These are phyloP conservation scores for Sphagnum tenellum DNA, from an alignment of 225 moss, liverwort and hornwort genomes.

Conservation along the genomic window DNA sequence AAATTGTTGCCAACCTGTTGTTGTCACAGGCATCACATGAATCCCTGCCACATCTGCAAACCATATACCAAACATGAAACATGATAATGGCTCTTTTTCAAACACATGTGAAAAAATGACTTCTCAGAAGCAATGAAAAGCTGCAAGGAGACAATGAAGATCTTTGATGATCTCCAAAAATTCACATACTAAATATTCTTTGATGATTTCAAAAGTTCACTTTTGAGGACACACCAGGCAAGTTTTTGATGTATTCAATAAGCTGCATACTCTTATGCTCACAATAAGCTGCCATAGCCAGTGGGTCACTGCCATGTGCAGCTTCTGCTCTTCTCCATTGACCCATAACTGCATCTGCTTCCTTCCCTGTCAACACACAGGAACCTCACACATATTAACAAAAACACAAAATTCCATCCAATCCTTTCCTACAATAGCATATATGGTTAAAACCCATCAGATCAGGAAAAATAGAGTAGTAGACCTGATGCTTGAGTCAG, in stretches of 20 bases:
- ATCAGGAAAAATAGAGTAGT: not conserved
- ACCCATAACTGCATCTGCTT: constrained; percentile 47
- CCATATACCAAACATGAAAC: not conserved
- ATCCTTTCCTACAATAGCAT: too few species aligned
- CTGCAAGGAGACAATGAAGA: too few species aligned
- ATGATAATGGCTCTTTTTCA: too few species aligned
- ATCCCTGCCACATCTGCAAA: constrained; percentile 32
- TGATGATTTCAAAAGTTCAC: too few species aligned
- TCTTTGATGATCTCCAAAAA: too few species aligned
- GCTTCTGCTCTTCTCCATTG: constrained; percentile 37
- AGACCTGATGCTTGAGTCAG: constrained; percentile 55
- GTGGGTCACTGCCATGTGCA: constrained; percentile 15
- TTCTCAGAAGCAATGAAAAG: too few species aligned
- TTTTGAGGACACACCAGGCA: constrained; percentile 30
- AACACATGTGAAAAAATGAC: too few species aligned
- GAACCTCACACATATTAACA: not conserved
- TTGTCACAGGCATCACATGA: constrained; percentile 34
- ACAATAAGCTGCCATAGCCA: constrained; percentile 28
- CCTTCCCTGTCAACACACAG: constrained; percentile 21
- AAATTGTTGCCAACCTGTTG: constrained; percentile 28
- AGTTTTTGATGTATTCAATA: constrained; percentile 30
- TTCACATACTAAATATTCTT: too few species aligned
- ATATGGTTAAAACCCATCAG: too few species aligned
- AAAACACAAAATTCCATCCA: not conserved
- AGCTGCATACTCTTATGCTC: constrained; percentile 34